phyloP scores from a whole-genome alignment of 768 basidiomycete genomes.

The Kockovaella imperatae region DNA sequence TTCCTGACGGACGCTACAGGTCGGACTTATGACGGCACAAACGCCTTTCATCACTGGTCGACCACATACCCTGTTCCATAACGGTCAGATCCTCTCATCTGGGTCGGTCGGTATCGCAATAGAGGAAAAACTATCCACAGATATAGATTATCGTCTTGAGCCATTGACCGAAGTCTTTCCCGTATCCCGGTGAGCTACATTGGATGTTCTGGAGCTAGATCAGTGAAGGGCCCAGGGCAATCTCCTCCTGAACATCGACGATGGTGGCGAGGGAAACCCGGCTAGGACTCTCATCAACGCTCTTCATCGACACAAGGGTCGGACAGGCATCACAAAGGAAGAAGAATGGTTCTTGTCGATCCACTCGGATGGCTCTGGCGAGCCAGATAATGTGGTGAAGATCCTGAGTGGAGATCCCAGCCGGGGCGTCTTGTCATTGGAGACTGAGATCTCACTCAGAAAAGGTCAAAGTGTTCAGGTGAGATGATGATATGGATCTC shows the following conservation, averaged over 20 bases:
- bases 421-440: conserved; percentile 39
- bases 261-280: conserved; percentile 31
- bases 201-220: no score
- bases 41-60: conserved; percentile 42
- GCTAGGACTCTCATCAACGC: conserved; percentile 38
- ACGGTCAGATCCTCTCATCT: conserved; percentile 10
- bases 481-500: conserved; percentile 2
- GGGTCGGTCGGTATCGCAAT: conserved; percentile 40
- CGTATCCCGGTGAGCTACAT: conserved; percentile 33
- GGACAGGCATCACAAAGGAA: conserved; percentile 31
- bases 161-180: conserved; percentile 15
- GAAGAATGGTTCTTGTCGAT: conserved; percentile 43
- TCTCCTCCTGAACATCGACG: conserved; percentile 29
- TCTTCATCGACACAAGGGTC: conserved; percentile 26
- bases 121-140: background rate
- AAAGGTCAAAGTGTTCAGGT: conserved; percentile 38
- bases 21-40: conserved; percentile 35
- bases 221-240: conserved; percentile 40
- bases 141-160: conserved; percentile 22
- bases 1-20: conserved; percentile 4
- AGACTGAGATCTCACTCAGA: conserved; percentile 35
- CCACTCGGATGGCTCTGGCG: background rate
- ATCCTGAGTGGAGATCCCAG: conserved; percentile 44
- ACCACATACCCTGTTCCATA: conserved; percentile 36
- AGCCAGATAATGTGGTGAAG: conserved; percentile 31